phyloP scores from a whole-genome alignment of 345 rosid species.

The Eucalyptus pauciflora region DNA sequence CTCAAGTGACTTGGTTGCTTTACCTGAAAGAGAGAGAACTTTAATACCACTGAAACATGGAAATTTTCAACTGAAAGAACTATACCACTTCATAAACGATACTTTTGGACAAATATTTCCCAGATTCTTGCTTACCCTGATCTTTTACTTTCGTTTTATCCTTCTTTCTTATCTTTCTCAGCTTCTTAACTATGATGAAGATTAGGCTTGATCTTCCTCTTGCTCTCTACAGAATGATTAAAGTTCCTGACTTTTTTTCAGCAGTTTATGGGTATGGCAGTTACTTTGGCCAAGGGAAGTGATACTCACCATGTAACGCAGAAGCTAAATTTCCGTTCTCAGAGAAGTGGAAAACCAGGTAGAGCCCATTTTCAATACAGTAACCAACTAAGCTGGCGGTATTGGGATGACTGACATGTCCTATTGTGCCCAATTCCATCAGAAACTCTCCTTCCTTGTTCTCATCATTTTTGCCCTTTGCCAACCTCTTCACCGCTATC shows the following conservation, averaged over 20 bases:
- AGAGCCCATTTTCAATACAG: conserved; percentile 81
- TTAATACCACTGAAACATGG: background rate
- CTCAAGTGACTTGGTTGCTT: conserved; percentile 19
- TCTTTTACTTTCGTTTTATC: background rate
- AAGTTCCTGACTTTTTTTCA: background rate
- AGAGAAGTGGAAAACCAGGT: conserved; percentile 68
- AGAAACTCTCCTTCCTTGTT: conserved; percentile 83
- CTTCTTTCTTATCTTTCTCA: background rate
- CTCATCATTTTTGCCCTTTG: conserved; percentile 65
- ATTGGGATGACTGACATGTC: conserved; percentile 81
- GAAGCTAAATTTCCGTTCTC: conserved; percentile 71
- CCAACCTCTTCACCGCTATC: conserved; percentile 77
- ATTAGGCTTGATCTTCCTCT: background rate
- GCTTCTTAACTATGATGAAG: background rate
- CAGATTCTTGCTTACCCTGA: background rate
- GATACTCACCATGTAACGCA: conserved; percentile 66
- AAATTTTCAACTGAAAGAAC: background rate
- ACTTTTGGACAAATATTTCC: background rate
- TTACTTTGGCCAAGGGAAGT: background rate
- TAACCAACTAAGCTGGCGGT: conserved; percentile 74
- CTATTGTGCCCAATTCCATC: conserved; percentile 68
- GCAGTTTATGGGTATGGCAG: background rate
- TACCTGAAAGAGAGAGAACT: conserved; percentile 10
- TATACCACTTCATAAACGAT: background rate
- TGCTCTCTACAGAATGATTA: background rate